Base-by-base conservation (phyloP, 164 flowering plant species). In the Annona cherimola region DNA sequence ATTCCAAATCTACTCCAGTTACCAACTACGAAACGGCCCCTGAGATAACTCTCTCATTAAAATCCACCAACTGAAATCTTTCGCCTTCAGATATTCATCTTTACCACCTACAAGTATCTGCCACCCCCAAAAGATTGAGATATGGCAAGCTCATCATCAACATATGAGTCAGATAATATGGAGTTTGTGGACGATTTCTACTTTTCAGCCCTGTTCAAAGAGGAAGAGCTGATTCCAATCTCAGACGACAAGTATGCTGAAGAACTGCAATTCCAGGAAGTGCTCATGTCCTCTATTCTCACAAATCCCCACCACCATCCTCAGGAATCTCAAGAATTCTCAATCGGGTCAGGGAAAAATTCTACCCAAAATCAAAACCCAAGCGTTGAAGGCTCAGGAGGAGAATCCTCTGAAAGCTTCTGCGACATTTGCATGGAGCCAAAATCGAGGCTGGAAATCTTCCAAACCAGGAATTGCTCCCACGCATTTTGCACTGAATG, bases 231-330 rank as follows among this genome's bases (percentile, higher is more conserved):
- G 11, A 61, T 71, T 45, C 82, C 76, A 9, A 76, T 85, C 9
- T 84, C 87, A 0, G 89, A 84, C 65, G 84, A 80, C 41, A 79
- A 71, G 46, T 86, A 81, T 67, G 86, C 84, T 0, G 45, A 64
- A 42, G 84, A 80, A 20, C 61, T 84, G 35, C 79, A 73, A 66
- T 59, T 83, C 11, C 87, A 81, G 75, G 84, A 84, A 65, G 84
- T 73, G 5, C 43, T 86, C 19, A 50, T 72, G 45, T 77, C 82
- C 43, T 72, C 74, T 14, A 26, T 63, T 39, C n/a, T 60, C 45
- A 42, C 72, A 55, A 40, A 43, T 50, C 72, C 7, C 18, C 59
- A 11, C 59, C 18, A 5, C 54, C 54, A 19, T 26, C 1, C 61
- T 35, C 69, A 2, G 5, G 45, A 66, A 5, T n/a, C 57, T 43